phyloP scores from a whole-genome alignment of 257 asterid species.

The Plectranthus barbatus region DNA sequence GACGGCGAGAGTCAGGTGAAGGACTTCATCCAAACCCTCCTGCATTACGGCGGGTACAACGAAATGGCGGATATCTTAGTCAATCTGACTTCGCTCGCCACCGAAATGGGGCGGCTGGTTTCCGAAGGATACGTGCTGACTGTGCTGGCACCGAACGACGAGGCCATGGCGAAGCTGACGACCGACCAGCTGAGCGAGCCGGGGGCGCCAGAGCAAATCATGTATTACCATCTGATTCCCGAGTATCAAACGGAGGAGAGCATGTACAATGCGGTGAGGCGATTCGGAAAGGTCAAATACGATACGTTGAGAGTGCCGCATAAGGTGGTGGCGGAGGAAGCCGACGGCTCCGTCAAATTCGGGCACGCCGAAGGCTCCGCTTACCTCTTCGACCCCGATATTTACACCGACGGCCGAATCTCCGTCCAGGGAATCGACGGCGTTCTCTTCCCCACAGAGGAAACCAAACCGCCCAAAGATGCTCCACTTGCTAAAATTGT shows the following conservation, averaged over 20 bases:
- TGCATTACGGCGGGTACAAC: constrained; percentile 92
- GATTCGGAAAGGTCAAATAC: constrained; percentile 84
- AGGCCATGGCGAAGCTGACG: constrained; percentile 88
- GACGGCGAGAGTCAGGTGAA: too few relatives aligned
- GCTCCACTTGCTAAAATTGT: constrained; percentile 45
- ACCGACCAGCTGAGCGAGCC: constrained; percentile 73
- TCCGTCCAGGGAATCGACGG: constrained; percentile 97
- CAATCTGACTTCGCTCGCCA: constrained; percentile 72
- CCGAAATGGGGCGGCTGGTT: constrained; percentile 85
- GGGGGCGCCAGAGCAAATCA: too few relatives aligned
- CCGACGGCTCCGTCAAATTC: constrained; percentile 86
- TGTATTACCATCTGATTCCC: too few relatives aligned
- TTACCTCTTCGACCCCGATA: constrained; percentile 85
- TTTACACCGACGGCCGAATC: constrained; percentile 89
- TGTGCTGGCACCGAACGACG: constrained; percentile 85
- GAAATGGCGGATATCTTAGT: constrained; percentile 86
- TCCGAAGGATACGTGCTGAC: constrained; percentile 87
- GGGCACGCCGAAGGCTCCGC: constrained; percentile 84
- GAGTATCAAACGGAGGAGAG: too few relatives aligned
- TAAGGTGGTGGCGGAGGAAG: too few relatives aligned
- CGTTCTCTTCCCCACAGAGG: constrained; percentile 69
- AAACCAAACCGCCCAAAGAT: constrained; percentile 32
- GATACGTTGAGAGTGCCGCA: too few relatives aligned
- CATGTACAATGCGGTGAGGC: constrained; percentile 78
- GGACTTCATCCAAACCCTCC: constrained; percentile 78